Conservation (phyloP, 2,329 filamentous ascomycete genomes). For the Aspergillus sclerotialis region DNA sequence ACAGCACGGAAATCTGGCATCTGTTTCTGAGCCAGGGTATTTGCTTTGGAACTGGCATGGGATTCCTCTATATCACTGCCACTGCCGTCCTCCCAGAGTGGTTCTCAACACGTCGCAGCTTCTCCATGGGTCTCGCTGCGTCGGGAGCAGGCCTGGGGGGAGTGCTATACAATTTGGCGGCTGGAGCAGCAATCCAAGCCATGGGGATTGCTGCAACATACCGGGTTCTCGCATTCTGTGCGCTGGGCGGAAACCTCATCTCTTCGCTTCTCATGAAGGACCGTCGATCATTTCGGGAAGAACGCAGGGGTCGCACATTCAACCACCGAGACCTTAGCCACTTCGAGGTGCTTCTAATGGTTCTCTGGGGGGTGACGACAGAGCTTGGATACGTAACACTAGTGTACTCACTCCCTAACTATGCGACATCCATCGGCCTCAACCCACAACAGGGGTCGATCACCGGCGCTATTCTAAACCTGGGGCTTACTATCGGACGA, state of each 20-base stretch:
- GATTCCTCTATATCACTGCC: slow-evolving; percentile 53
- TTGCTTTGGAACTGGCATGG: slow-evolving; percentile 59
- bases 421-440: slow-evolving; percentile 53
- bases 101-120: slow-evolving; percentile 51
- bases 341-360: slow-evolving; percentile 53
- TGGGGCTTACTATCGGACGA: slow-evolving; percentile 52
- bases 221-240: slow-evolving; percentile 52
- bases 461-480: slow-evolving; percentile 56
- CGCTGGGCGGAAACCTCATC: too few species aligned
- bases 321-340: too few species aligned
- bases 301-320: too few species aligned
- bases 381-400: slow-evolving; percentile 61
- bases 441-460: slow-evolving; percentile 52
- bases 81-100: slow-evolving; percentile 54
- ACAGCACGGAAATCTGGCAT: slow-evolving; percentile 52
- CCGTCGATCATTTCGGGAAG: too few species aligned
- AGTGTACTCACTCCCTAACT: slow-evolving; percentile 58
- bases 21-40: slow-evolving; percentile 55
- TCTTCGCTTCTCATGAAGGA: too few species aligned
- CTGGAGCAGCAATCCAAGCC: slow-evolving; percentile 50
- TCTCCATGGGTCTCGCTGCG: slow-evolving; percentile 55
- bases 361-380: slow-evolving; percentile 53
- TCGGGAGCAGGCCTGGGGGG: slow-evolving; percentile 55
- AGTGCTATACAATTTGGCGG: slow-evolving; percentile 51
- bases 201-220: slow-evolving; percentile 56